Percentiles rank a stretch among this genome's conserved stretches.
Evolutionary conservation across 129 eudicot species (phyloP).

Genomic region (Centrapalus pauciflorus): DNA sequence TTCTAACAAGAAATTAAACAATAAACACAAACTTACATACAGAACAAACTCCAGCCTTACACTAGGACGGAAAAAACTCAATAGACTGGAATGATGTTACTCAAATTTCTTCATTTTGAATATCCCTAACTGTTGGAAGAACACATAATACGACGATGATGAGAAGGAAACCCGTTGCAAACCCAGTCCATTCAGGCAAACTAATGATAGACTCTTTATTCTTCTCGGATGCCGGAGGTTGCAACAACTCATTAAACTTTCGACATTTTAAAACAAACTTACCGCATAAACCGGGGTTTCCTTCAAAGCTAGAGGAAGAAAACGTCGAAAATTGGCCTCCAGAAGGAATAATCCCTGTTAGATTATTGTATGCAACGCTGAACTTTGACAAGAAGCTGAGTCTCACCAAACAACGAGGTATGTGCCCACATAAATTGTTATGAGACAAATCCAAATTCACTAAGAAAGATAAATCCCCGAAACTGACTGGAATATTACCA

Average conservation of each 20-base stretch:
- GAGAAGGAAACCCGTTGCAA: conserved; percentile 37
- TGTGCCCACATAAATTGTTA: conserved; percentile 39
- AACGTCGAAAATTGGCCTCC: conserved; percentile 51
- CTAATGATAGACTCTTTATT: conserved; percentile 12
- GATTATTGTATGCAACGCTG: conserved; percentile 45
- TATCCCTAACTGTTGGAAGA: conserved; percentile 17
- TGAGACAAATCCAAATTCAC: conserved; percentile 53
- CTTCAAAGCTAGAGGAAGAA: conserved; percentile 44
- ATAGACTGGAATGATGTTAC: too few relatives aligned
- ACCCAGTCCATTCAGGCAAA: conserved; percentile 31
- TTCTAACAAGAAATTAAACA: too few relatives aligned
- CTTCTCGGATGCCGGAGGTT: not conserved
- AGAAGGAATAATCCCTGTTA: conserved; percentile 40
- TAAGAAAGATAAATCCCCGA: conserved; percentile 53
- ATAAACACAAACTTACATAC: too few relatives aligned
- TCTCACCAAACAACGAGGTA: conserved; percentile 43
- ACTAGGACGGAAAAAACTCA: too few relatives aligned
- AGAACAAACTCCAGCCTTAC: too few relatives aligned
- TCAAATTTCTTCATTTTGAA: not conserved
- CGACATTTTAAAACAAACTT: not conserved
- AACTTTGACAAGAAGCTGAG: conserved; percentile 52
- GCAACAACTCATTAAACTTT: conserved; percentile 5
- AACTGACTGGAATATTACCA: conserved; percentile 52
- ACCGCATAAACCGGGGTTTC: conserved; percentile 43
- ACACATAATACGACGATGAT: conserved; percentile 17